phyloP scores from a whole-genome alignment of 2,329 filamentous ascomycete species.

The Grosmannia huntii region DNA sequence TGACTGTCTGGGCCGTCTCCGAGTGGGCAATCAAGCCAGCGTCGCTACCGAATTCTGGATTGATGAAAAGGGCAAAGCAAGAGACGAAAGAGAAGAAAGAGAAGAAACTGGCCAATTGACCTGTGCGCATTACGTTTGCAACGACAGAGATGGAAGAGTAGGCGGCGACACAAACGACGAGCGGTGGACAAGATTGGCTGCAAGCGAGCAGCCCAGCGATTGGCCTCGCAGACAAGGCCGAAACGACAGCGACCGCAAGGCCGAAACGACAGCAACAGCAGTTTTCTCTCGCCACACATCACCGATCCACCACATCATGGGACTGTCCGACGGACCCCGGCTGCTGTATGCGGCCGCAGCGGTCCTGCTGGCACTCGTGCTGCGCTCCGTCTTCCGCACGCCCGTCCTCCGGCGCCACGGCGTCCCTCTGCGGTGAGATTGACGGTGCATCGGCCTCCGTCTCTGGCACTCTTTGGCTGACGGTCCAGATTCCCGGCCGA shows the following conservation, averaged over 20 bases:
- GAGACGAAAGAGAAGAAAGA: neutral
- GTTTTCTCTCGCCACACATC: too few relatives aligned
- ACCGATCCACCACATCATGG: slow-evolving; percentile 1
- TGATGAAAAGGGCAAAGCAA: neutral
- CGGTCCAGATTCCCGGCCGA: slow-evolving; percentile 30
- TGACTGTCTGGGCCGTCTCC: neutral
- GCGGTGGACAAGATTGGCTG: neutral
- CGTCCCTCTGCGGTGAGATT: slow-evolving; percentile 7
- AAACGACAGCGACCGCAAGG: neutral
- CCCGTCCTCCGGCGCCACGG: slow-evolving; percentile 12
- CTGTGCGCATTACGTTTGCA: neutral
- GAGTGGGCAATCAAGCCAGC: neutral
- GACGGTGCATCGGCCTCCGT: neutral
- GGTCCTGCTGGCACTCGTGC: slow-evolving; percentile 1
- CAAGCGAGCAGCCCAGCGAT: neutral
- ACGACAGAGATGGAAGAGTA: neutral
- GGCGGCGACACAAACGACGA: neutral
- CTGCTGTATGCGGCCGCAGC: slow-evolving; percentile 7
- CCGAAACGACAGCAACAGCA: neutral
- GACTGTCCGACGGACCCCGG: neutral
- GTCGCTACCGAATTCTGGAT: neutral
- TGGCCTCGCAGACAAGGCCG: neutral
- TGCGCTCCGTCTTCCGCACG: slow-evolving; percentile 7
- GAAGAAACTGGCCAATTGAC: neutral
- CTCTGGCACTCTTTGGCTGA: too few relatives aligned